Evolutionary conservation across 352 stramenopile species (phyloP).

Genomic region (Phytophthora megakarya): DNA sequence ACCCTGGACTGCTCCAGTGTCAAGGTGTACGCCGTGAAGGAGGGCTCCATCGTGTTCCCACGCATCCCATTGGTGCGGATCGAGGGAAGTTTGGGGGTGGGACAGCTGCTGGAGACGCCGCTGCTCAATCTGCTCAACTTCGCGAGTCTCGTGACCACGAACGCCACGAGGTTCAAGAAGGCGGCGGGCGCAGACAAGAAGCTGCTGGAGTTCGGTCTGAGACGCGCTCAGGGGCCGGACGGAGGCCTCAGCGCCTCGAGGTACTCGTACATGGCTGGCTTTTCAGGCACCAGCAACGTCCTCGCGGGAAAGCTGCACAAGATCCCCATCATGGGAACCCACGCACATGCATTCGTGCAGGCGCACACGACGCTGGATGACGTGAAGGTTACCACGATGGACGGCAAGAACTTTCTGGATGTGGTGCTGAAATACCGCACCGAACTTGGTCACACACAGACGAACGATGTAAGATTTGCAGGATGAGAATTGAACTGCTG

Average conservation of each 20-base stretch:
- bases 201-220: slow-evolving; percentile 94
- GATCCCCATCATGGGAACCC: slow-evolving; percentile 96
- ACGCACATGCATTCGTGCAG: slow-evolving; percentile 98
- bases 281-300: slow-evolving; percentile 98
- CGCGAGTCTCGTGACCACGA: slow-evolving; percentile 97
- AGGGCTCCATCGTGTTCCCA: slow-evolving; percentile 97
- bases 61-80: slow-evolving; percentile 94
- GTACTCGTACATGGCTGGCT: slow-evolving; percentile 98
- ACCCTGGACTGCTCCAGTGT: slow-evolving; percentile 93
- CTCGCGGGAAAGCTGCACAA: slow-evolving; percentile 95
- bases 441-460: slow-evolving; percentile 70
- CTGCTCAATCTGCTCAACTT: slow-evolving; percentile 99
- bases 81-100: slow-evolving; percentile 93
- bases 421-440: slow-evolving; percentile 82
- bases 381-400: slow-evolving; percentile 69
- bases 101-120: slow-evolving; percentile 98
- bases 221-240: slow-evolving; percentile 96
- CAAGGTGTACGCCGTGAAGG: slow-evolving; percentile 94
- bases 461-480: slow-evolving; percentile 70
- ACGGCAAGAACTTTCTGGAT: slow-evolving; percentile 83
- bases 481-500: not conserved
- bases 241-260: slow-evolving; percentile 96
- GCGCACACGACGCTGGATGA: slow-evolving; percentile 94
- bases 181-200: slow-evolving; percentile 88
- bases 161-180: slow-evolving; percentile 96